These are phyloP conservation scores for Cryptosporidium tyzzeri DNA, from an alignment of 169 alveolate species.

Conservation along the genomic window DNA sequence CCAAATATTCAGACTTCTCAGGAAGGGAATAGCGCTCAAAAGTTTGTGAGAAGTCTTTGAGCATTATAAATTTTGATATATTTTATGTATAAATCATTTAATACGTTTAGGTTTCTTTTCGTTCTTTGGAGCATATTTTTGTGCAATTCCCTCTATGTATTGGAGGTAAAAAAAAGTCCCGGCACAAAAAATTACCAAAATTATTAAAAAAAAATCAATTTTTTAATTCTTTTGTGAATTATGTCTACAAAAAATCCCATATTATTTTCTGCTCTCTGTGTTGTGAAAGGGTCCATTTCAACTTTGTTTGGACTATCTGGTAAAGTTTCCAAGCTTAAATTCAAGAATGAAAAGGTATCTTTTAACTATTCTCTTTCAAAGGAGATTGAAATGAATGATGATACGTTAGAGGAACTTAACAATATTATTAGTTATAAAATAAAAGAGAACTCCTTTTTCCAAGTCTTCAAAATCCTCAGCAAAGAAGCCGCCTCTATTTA, in stretches of 20 bases:
- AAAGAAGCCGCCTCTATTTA: slow-evolving; percentile 33
- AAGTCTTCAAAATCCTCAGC: slow-evolving; percentile 40
- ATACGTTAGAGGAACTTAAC: slow-evolving; percentile 20
- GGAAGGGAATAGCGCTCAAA: slow-evolving; percentile 35
- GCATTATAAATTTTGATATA: slow-evolving; percentile 12
- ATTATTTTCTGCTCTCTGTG: slow-evolving; percentile 51
- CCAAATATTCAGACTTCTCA: slow-evolving; percentile 31
- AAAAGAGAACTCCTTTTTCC: slow-evolving; percentile 35
- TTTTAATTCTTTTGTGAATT: not conserved
- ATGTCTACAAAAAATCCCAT: slow-evolving; percentile 70
- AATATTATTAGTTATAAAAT: slow-evolving; percentile 42
- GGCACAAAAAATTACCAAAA: slow-evolving; percentile 1
- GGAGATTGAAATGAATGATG: slow-evolving; percentile 24
- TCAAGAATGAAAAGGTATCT: slow-evolving; percentile 34
- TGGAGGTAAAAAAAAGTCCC: slow-evolving; percentile 60
- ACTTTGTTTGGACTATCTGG: slow-evolving; percentile 44
- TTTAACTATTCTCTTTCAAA: slow-evolving; percentile 19
- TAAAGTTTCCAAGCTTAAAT: slow-evolving; percentile 20
- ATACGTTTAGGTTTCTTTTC: not conserved
- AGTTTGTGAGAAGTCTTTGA: slow-evolving; percentile 20
- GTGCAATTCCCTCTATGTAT: slow-evolving; percentile 7
- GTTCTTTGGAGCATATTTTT: slow-evolving; percentile 12
- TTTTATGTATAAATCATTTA: not conserved
- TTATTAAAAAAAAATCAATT: not conserved
- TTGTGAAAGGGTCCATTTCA: slow-evolving; percentile 65